Evolutionary conservation across 208 protist genomes (phyloP).

Genomic region (Leishmania lainsoni): DNA sequence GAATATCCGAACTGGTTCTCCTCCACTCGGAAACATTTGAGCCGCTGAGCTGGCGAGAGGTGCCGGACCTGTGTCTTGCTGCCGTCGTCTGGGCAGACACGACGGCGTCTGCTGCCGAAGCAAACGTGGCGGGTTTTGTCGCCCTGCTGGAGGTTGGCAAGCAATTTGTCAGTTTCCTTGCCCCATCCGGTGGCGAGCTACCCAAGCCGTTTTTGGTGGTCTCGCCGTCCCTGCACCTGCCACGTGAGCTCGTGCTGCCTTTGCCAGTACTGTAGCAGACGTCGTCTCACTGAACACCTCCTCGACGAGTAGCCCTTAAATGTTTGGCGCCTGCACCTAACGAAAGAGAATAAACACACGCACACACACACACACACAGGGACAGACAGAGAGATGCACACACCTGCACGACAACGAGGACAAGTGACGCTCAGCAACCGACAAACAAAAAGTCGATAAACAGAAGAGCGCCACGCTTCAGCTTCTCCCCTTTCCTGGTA

Average conservation of each 20-base stretch:
- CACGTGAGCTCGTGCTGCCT: conserved; percentile 49
- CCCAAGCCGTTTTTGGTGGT: conserved; percentile 82
- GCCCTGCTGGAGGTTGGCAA: conserved; percentile 80
- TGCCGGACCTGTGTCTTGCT: conserved; percentile 55
- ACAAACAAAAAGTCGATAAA: no score
- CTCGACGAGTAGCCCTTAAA: not conserved
- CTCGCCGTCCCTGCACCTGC: conserved; percentile 64
- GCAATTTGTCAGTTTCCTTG: conserved; percentile 74
- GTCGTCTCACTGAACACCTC: not conserved
- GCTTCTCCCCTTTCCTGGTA: not conserved
- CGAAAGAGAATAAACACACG: no score
- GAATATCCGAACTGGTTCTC: conserved; percentile 66
- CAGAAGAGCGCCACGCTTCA: not conserved
- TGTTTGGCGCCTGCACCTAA: not conserved
- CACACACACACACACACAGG: no score
- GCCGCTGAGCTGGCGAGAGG: conserved; percentile 49
- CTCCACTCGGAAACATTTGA: conserved; percentile 67
- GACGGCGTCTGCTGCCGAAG: conserved; percentile 51
- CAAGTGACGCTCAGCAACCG: not conserved
- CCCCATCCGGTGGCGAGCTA: conserved; percentile 60
- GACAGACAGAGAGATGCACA: not conserved
- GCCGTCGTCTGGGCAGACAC: conserved; percentile 74
- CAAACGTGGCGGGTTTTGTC: conserved; percentile 80
- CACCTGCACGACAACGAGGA: not conserved
- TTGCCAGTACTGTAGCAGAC: conserved; percentile 24